Evolutionary conservation across 2,329 filamentous ascomycete species (phyloP).

Genomic region (Neurospora crassa): DNA sequence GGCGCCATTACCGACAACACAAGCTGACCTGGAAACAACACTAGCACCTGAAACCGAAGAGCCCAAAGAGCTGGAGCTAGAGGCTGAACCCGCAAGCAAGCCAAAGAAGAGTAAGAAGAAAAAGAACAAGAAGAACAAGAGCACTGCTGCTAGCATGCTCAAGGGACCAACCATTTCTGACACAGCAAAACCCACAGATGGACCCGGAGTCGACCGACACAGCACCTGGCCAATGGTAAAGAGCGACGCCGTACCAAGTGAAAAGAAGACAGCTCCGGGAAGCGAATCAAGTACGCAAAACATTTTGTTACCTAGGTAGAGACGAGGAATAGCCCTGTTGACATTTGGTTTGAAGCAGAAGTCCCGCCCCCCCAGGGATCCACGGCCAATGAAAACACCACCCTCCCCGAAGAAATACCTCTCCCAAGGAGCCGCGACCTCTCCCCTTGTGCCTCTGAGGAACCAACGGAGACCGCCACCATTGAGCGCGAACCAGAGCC

Average conservation of each 20-base stretch:
- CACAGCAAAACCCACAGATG: background rate
- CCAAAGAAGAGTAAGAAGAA: constrained; percentile 7
- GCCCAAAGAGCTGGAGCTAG: background rate
- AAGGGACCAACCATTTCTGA: background rate
- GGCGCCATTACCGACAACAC: background rate
- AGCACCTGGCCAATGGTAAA: too few species aligned
- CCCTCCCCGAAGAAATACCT: background rate
- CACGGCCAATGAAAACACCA: background rate
- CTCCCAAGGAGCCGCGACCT: background rate
- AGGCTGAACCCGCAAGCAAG: background rate
- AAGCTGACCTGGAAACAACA: background rate
- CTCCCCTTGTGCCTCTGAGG: background rate
- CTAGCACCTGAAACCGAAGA: background rate
- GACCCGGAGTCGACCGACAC: background rate
- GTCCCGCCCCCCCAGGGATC: too few species aligned
- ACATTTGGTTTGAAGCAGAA: background rate
- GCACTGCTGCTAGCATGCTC: background rate
- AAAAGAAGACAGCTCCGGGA: background rate
- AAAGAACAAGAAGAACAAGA: constrained; percentile 7
- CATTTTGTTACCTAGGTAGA: background rate
- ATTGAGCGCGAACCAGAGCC: background rate
- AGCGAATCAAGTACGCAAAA: background rate
- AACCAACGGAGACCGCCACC: background rate
- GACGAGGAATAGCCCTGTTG: background rate
- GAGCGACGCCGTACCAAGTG: background rate